Evolutionary conservation across 805 yeast genomes (phyloP).

Genomic region (Alloascoidea hylecoeti): DNA sequence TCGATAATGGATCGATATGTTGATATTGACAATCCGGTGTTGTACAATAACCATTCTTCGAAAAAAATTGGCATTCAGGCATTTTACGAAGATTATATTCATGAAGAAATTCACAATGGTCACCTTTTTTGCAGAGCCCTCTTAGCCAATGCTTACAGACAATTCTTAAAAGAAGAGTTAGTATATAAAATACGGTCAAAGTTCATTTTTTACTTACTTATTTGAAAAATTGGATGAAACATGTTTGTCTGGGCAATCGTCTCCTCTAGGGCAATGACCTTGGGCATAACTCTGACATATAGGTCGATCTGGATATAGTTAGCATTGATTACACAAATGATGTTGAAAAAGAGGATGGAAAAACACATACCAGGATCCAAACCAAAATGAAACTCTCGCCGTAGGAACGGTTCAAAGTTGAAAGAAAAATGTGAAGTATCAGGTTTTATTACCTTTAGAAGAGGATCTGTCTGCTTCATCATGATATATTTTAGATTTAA

Average conservation of each 20-base stretch:
- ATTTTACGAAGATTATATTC: constrained; percentile 87
- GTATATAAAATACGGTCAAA: constrained; percentile 18
- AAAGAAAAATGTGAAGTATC: constrained; percentile 14
- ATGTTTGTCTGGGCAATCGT: constrained; percentile 80
- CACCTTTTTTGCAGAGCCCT: constrained; percentile 93
- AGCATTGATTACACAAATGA: background rate
- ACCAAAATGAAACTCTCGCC: constrained; percentile 69
- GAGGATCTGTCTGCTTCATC: background rate
- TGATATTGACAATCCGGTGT: constrained; percentile 91
- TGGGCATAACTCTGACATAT: constrained; percentile 62
- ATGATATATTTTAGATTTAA: too few species aligned
- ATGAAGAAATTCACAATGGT: constrained; percentile 90
- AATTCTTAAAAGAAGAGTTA: constrained; percentile 38
- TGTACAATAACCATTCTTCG: constrained; percentile 59
- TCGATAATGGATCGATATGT: constrained; percentile 81
- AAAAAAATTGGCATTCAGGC: constrained; percentile 91
- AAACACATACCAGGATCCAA: constrained; percentile 41
- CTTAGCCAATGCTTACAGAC: constrained; percentile 98
- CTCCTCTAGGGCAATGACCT: constrained; percentile 74
- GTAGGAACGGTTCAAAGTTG: constrained; percentile 72
- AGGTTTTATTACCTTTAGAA: background rate
- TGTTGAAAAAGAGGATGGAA: background rate
- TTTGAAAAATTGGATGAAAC: constrained; percentile 49
- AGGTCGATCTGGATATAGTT: constrained; percentile 44
- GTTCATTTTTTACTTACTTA: constrained; percentile 19